Conservation (phyloP, 1,284 basidiomycete genomes). For the Papiliotrema laurentii region DNA sequence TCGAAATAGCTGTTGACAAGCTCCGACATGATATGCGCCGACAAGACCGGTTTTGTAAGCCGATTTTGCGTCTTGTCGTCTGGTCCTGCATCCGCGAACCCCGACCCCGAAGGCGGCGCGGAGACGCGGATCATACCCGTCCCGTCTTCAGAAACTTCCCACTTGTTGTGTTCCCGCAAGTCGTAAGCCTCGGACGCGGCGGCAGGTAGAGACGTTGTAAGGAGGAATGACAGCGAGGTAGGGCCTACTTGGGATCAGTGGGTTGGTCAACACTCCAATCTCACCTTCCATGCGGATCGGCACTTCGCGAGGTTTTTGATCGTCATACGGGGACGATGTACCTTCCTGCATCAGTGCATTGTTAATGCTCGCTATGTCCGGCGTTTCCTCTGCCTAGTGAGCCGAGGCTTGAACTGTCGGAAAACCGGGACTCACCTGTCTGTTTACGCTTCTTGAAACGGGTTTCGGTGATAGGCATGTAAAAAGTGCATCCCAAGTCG, state of each 20-base stretch:
- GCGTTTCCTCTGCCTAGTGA: constrained; percentile 1
- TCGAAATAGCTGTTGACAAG: constrained; percentile 89
- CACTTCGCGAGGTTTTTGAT: constrained; percentile 9
- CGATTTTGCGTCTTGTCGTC: constrained; percentile 25
- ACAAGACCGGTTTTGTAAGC: constrained; percentile 52
- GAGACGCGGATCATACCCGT: constrained; percentile 85
- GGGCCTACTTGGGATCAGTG: constrained; percentile 57
- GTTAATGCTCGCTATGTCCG: constrained; percentile 1
- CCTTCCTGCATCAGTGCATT: background rate
- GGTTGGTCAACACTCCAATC: background rate
- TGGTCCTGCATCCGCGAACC: constrained; percentile 21
- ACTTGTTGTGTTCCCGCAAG: constrained; percentile 72
- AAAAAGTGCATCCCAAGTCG: constrained; percentile 89
- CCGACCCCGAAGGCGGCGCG: constrained; percentile 50
- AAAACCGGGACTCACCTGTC: constrained; percentile 49
- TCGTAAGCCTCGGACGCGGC: constrained; percentile 83
- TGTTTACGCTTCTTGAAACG: constrained; percentile 94
- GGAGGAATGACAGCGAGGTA: constrained; percentile 75
- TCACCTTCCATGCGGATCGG: constrained; percentile 31
- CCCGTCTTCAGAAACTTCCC: constrained; percentile 70
- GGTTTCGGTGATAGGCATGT: constrained; percentile 95
- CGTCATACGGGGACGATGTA: background rate
- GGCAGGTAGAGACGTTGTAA: constrained; percentile 81
- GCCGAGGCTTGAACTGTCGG: constrained; percentile 1
- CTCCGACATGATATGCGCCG: constrained; percentile 68